Base-by-base conservation (phyloP, 257 asterid genomes). In the Gentiana dahurica region DNA sequence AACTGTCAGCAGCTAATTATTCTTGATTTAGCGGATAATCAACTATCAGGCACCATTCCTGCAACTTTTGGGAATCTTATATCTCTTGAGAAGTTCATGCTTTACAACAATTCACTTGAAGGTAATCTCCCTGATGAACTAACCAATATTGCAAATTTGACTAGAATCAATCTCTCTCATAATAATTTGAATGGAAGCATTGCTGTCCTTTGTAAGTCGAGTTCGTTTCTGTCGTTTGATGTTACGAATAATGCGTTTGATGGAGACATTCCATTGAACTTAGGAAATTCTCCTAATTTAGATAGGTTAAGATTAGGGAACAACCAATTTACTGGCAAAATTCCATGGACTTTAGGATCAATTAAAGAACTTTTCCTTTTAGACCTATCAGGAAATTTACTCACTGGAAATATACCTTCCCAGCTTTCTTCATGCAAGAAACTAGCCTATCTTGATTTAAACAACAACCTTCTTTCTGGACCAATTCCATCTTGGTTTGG, bases 1-100 rank as follows among this genome's bases (percentile, higher is more conserved):
- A 74, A 66, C 75, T 90, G 95, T 65, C 72, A 52, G 34, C 79
- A 62, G 24, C 83, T 90, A 32, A 70, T 77, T 1, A 77, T 67
- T 36, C 85, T 90, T 52, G 97, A 86, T 64, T 71, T 90, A 69
- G 97, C 97, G 3, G 96, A 90, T 68, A 90, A 90, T 63, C 80
- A 50, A 4, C 36, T 86, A n/a, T 82, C 89, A 2, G 95, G 97
- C n/a, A 10, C 56, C 60, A 65, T 90, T 48, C 98, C 98, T 1
- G 71, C 82, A 1, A 77, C 83, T 4, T 56, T 87, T n/a, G 94
- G 89, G 3, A 61, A 57, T 65, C 89, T 90, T 57, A 67, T 11
- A 34, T 81, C 82, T 15, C 84, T 90, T 55, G 72, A 82, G 62
- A 80, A 79, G 78, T 67, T 90, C 51, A 82, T 90, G 96, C 88